Base-by-base conservation (phyloP, 2,329 filamentous ascomycete species). In the Geosmithia flava region DNA sequence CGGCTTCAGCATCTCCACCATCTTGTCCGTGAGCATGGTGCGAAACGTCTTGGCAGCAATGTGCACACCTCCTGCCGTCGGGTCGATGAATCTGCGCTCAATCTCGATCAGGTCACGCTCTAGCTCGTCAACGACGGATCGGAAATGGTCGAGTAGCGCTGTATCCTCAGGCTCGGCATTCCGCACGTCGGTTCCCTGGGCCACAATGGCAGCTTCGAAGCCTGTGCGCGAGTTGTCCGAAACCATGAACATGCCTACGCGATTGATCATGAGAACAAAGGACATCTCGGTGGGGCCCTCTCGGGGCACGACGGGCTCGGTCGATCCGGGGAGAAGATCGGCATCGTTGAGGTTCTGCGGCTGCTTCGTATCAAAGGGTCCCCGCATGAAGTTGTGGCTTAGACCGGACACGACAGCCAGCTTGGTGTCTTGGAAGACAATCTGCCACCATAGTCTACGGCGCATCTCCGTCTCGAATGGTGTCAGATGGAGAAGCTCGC, bases 381-480 rank as follows among this genome's bases (percentile, higher is more conserved):
- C 66, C 3, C 72, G 70, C 2, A 77, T 61, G 47, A 75, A 61
- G 10, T 71, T 70, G 52, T 75, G 70, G 50, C 68, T 75, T 20
- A 81, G 68, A 1, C 78, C 78, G 4, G 78, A 79, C 49, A 76
- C 65, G 49, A 80, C 62, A 42, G 76, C 77, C 48, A 74, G 74
- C 53, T 76, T 74, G 42, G 71, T 67, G 52, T 82, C 78, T 47
- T 78, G 66, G 48, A 81, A 65, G 45, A 79, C 68, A 23, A 83
- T 72, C 56, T 78, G 73, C 79, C 78, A 82, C 81, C 81, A 85
- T 19, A 84, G 67, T 7, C 81, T 69, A 42, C 81, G 68, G n/a
- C 80, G 72, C 69, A 85, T 83, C 57, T 85, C 80, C 2, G 75
- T 75, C 55, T 85, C 80, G 54, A 83, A 82, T 0, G 79, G 76